These are phyloP conservation scores for Chlamydomonas sphaeroides DNA, from an alignment of 139 green algal species.

Conservation along the genomic window DNA sequence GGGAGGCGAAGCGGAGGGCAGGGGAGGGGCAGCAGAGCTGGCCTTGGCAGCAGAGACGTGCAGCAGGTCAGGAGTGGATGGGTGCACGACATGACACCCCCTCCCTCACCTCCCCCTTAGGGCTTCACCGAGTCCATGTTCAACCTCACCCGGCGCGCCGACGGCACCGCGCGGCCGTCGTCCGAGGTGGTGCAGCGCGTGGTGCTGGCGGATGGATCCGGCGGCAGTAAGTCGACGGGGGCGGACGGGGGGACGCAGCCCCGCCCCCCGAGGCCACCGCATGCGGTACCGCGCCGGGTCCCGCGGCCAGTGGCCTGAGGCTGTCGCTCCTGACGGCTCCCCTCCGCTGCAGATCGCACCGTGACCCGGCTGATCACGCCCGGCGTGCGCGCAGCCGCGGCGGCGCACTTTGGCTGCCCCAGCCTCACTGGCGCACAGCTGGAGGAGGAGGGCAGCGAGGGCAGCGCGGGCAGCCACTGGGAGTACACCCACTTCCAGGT, in stretches of 20 bases:
- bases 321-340: no score
- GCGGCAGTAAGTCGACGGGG: no score
- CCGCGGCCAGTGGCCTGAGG: no score
- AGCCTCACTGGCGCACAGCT: slow-evolving; percentile 64
- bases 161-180: slow-evolving; percentile 46
- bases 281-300: no score
- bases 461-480: slow-evolving; percentile 72
- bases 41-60: no score
- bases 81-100: no score
- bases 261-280: no score
- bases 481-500: slow-evolving; percentile 65
- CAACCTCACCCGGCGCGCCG: slow-evolving; percentile 44
- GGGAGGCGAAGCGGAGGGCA: no score
- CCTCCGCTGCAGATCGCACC: no score
- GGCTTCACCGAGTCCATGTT: slow-evolving; percentile 60
- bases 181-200: slow-evolving; percentile 53
- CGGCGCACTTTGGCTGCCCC: slow-evolving; percentile 68
- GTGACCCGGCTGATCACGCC: slow-evolving; percentile 41
- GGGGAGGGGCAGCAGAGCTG: not conserved
- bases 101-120: not conserved
- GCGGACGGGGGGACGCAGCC: no score
- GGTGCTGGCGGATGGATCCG: no score
- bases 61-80: no score
- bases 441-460: slow-evolving; percentile 70
- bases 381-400: slow-evolving; percentile 44